Conservation (phyloP, 2,329 filamentous ascomycete genomes). For the Nothopassalora personata region DNA sequence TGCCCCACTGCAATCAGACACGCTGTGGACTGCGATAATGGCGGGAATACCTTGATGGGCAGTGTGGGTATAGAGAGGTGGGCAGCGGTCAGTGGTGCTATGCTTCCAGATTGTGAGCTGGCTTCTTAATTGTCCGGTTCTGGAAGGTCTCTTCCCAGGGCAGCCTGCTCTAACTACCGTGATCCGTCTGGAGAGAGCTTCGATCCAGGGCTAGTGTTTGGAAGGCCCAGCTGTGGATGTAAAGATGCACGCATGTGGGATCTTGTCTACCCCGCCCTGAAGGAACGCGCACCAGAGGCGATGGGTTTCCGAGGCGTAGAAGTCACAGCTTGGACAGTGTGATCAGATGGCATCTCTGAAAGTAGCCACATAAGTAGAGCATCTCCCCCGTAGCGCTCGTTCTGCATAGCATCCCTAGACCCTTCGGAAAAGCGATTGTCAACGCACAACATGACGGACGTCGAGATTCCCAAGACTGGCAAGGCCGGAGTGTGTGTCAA, state of each 20-base stretch:
- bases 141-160: not conserved
- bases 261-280: slow-evolving; percentile 1
- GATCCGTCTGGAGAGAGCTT: not conserved
- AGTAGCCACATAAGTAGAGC: not conserved
- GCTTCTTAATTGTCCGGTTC: not conserved
- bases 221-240: not conserved
- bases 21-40: not conserved
- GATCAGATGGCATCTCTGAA: not conserved
- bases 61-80: not conserved
- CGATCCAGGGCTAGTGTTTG: not conserved
- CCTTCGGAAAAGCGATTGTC: not conserved
- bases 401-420: not conserved
- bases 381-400: not conserved
- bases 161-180: not conserved
- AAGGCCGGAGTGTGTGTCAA: slow-evolving; percentile 49
- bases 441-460: not conserved
- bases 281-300: not conserved
- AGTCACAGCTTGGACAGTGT: not conserved
- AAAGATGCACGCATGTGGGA: not conserved
- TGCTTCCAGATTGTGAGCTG: not conserved
- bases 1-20: no score
- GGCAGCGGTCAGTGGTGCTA: not conserved
- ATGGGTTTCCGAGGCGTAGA: not conserved
- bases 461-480: slow-evolving; percentile 42
- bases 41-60: not conserved